Percentiles rank a stretch among this genome's conserved stretches.
These are phyloP conservation scores for Penicillium italicum DNA, from an alignment of 2,329 filamentous ascomycete genomes.

Conservation along the genomic window DNA sequence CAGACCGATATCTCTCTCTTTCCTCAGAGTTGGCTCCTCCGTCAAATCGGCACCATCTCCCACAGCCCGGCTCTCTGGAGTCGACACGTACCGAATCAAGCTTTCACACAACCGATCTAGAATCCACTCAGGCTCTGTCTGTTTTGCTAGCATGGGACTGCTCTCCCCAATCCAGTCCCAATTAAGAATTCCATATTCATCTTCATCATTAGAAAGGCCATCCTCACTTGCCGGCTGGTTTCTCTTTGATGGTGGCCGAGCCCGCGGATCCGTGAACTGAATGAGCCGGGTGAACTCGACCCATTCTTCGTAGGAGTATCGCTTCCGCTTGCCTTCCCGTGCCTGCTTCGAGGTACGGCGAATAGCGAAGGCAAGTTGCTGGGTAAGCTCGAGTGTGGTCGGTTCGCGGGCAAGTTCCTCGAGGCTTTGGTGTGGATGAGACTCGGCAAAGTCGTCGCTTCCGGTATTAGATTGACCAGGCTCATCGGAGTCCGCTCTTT, in stretches of 20 bases:
- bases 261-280: slow-evolving; percentile 47
- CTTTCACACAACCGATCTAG: slow-evolving; percentile 64
- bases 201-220: slow-evolving; percentile 42
- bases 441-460: neutral
- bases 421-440: slow-evolving; percentile 30
- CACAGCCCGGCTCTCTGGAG: slow-evolving; percentile 14
- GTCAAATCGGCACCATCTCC: neutral
- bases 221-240: neutral
- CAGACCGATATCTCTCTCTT: slow-evolving; percentile 26
- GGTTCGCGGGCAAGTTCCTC: slow-evolving; percentile 47
- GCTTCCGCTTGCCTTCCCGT: slow-evolving; percentile 54
- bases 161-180: slow-evolving; percentile 72
- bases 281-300: slow-evolving; percentile 77
- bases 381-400: slow-evolving; percentile 57
- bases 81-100: slow-evolving; percentile 47
- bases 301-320: slow-evolving; percentile 82
- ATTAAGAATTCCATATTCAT: slow-evolving; percentile 58
- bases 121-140: slow-evolving; percentile 64
- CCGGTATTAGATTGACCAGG: neutral
- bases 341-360: slow-evolving; percentile 62
- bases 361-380: slow-evolving; percentile 66
- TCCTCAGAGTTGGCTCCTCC: slow-evolving; percentile 22
- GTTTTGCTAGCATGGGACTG: slow-evolving; percentile 62
- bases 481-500: slow-evolving; percentile 1
- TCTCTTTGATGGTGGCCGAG: slow-evolving; percentile 10